phyloP scores from a whole-genome alignment of 208 protist genomes.

The Trypanosoma vivax region DNA sequence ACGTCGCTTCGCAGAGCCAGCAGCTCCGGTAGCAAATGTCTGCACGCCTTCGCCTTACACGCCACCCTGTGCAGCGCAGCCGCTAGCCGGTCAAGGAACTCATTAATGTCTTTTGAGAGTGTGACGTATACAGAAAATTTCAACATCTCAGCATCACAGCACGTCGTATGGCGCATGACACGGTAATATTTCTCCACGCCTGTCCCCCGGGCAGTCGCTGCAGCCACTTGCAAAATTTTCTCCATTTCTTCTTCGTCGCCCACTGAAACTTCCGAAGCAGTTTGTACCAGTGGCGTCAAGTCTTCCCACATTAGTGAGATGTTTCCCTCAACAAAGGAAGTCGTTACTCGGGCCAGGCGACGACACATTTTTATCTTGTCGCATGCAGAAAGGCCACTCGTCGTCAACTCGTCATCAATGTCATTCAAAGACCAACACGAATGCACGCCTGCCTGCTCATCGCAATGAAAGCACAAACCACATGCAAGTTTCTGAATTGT shows the following conservation, averaged over 20 bases:
- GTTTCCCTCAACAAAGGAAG: constrained; percentile 15
- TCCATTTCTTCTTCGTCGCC: constrained; percentile 6
- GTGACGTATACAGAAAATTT: constrained; percentile 44
- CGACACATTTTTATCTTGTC: constrained; percentile 10
- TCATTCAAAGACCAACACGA: not conserved
- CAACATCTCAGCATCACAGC: constrained; percentile 62
- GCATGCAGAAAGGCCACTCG: not conserved
- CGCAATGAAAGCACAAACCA: constrained; percentile 38
- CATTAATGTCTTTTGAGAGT: constrained; percentile 36
- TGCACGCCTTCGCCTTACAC: constrained; percentile 25
- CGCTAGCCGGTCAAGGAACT: constrained; percentile 43
- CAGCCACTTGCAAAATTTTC: not conserved
- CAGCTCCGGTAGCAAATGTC: constrained; percentile 29
- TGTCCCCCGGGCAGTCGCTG: no score
- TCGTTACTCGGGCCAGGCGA: constrained; percentile 3
- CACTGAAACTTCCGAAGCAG: constrained; percentile 9
- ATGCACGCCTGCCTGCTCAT: constrained; percentile 14
- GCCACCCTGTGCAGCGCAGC: constrained; percentile 37
- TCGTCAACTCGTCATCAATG: not conserved
- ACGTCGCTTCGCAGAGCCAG: constrained; percentile 39
- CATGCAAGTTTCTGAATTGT: constrained; percentile 56
- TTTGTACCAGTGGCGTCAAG: constrained; percentile 14
- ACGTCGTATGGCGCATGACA: constrained; percentile 54
- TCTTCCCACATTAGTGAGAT: constrained; percentile 18
- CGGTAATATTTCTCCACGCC: constrained; percentile 5